Percentiles rank a stretch among this genome's conserved stretches.
Evolutionary conservation across 768 basidiomycete species (phyloP).

Genomic region (Tulasnella sp.): DNA sequence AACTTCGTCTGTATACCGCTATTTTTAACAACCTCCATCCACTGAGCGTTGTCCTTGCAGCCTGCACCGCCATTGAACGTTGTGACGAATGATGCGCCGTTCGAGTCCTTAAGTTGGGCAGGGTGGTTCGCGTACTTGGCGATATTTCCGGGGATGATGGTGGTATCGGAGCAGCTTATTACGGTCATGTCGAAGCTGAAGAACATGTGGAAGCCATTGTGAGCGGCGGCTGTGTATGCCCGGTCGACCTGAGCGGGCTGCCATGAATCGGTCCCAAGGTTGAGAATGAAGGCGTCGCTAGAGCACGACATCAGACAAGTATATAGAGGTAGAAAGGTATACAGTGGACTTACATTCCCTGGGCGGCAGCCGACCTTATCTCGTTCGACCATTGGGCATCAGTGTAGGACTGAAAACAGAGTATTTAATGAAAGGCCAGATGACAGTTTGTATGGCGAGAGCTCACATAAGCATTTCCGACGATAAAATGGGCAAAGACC

Average conservation of each 20-base stretch:
- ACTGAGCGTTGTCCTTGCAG: constrained; percentile 40
- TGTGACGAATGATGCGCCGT: constrained; percentile 23
- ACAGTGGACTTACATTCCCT: constrained; percentile 22
- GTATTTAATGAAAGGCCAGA: not conserved
- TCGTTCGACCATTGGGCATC: constrained; percentile 26
- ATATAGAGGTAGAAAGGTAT: not conserved
- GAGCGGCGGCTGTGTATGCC: constrained; percentile 28
- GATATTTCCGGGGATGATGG: constrained; percentile 20
- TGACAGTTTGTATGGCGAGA: not conserved
- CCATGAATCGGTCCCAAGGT: constrained; percentile 31
- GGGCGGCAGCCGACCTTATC: constrained; percentile 25
- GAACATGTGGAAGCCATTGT: constrained; percentile 29
- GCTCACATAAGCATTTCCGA: constrained; percentile 24
- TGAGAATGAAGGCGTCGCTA: constrained; percentile 32
- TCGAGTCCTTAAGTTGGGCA: constrained; percentile 26
- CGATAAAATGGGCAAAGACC: constrained; percentile 18
- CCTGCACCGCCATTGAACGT: constrained; percentile 28
- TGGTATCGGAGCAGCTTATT: constrained; percentile 3
- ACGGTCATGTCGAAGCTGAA: constrained; percentile 31
- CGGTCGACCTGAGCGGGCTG: constrained; percentile 26
- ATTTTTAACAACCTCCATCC: constrained; percentile 44
- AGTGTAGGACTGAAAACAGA: constrained; percentile 21
- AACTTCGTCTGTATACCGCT: constrained; percentile 13
- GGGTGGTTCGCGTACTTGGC: constrained; percentile 21
- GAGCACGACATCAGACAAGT: not conserved